Conservation (phyloP, 2,329 filamentous ascomycete species). For the Sclerotinia sclerotiorum region DNA sequence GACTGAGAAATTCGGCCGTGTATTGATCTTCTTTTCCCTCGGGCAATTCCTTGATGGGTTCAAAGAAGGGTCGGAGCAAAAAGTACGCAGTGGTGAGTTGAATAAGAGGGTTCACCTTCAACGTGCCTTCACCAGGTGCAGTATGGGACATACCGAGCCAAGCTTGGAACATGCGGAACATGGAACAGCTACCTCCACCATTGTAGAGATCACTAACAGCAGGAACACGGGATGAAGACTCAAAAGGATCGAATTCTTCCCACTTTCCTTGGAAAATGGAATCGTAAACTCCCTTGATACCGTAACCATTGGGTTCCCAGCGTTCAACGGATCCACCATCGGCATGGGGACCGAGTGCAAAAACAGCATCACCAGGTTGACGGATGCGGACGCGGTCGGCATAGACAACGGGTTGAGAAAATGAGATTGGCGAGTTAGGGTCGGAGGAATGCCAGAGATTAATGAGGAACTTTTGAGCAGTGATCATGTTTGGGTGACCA, state of each 20-base stretch:
- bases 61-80: constrained; percentile 81
- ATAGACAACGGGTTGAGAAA: constrained; percentile 61
- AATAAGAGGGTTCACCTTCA: constrained; percentile 78
- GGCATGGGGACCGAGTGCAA: constrained; percentile 70
- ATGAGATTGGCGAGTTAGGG: constrained; percentile 46
- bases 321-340: constrained; percentile 74
- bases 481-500: constrained; percentile 63
- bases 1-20: constrained; percentile 13
- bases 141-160: constrained; percentile 81
- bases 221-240: constrained; percentile 65
- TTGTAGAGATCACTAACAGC: constrained; percentile 76
- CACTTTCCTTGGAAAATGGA: constrained; percentile 71
- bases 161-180: constrained; percentile 87
- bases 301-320: constrained; percentile 71
- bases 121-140: constrained; percentile 71
- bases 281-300: constrained; percentile 67
- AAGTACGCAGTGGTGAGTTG: constrained; percentile 75
- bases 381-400: constrained; percentile 66
- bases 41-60: constrained; percentile 39
- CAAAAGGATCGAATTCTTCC: constrained; percentile 82
- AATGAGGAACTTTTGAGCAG: constrained; percentile 62
- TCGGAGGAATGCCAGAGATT: constrained; percentile 54
- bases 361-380: constrained; percentile 67
- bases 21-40: constrained; percentile 47
- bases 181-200: constrained; percentile 76